phyloP scores from a whole-genome alignment of 257 asterid genomes.

The Fraxinus anomala region DNA sequence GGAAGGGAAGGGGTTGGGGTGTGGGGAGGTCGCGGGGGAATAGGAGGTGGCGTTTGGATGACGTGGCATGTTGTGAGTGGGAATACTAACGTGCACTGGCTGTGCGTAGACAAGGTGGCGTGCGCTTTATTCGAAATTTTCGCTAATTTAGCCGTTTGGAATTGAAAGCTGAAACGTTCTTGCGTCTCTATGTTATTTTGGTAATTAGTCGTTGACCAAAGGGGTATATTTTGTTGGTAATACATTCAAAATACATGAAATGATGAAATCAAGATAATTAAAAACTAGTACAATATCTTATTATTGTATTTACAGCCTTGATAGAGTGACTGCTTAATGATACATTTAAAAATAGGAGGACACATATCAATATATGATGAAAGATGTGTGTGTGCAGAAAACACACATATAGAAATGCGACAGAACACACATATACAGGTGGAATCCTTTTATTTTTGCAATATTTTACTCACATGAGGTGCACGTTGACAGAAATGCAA shows the following conservation, averaged over 20 bases:
- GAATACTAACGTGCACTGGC: conserved; percentile 31
- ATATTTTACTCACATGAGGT: no score
- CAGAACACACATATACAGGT: no score
- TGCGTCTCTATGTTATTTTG: neutral
- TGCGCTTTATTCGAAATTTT: conserved; percentile 22
- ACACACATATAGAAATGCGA: no score
- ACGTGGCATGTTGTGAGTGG: conserved; percentile 39
- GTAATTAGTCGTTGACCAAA: neutral
- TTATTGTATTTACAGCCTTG: no score
- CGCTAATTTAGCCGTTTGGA: conserved; percentile 19
- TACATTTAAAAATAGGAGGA: no score
- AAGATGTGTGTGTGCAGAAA: no score
- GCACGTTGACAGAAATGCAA: no score
- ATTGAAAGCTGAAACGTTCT: neutral
- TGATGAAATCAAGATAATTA: neutral
- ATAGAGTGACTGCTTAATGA: neutral
- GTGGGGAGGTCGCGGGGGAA: conserved; percentile 33
- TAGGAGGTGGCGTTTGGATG: conserved; percentile 34
- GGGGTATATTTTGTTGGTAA: neutral
- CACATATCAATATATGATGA: no score
- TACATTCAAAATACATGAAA: neutral
- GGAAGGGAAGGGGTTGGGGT: neutral
- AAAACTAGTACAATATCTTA: no score
- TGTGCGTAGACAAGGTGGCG: neutral
- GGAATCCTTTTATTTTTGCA: no score